phyloP scores from a whole-genome alignment of 2,329 filamentous ascomycete species.

The Verticillium nubilum region DNA sequence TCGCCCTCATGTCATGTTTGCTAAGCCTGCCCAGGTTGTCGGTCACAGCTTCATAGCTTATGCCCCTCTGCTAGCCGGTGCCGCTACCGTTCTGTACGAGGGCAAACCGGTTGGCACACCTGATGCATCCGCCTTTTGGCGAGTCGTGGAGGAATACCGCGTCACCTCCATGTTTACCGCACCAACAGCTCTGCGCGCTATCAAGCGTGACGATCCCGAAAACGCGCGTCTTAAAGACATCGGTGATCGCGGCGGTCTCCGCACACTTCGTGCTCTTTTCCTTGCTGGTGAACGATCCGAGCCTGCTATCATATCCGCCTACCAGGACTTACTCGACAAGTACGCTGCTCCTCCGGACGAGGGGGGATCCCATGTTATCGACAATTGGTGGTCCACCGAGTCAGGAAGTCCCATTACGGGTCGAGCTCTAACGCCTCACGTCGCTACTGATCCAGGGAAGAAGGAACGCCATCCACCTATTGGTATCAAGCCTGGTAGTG shows the following conservation, averaged over 20 bases:
- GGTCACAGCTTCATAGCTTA: conserved; percentile 79
- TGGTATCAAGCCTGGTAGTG: conserved; percentile 73
- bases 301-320: conserved; percentile 76
- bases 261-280: conserved; percentile 68
- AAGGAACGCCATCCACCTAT: conserved; percentile 27
- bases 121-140: conserved; percentile 83
- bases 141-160: conserved; percentile 76
- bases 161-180: conserved; percentile 84
- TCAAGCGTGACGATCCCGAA: conserved; percentile 77
- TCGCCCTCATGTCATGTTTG: not conserved
- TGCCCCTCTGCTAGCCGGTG: conserved; percentile 77
- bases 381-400: conserved; percentile 60
- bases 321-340: conserved; percentile 64
- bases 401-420: conserved; percentile 54
- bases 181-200: conserved; percentile 80
- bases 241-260: conserved; percentile 66
- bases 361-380: conserved; percentile 49
- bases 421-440: conserved; percentile 33
- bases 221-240: conserved; percentile 59
- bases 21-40: conserved; percentile 33
- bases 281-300: conserved; percentile 87
- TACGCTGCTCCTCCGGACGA: conserved; percentile 52
- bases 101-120: conserved; percentile 92
- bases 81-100: conserved; percentile 83
- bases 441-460: conserved; percentile 28